Base-by-base conservation (phyloP, 73 alveolate species). In the Symbiodinium natans region DNA sequence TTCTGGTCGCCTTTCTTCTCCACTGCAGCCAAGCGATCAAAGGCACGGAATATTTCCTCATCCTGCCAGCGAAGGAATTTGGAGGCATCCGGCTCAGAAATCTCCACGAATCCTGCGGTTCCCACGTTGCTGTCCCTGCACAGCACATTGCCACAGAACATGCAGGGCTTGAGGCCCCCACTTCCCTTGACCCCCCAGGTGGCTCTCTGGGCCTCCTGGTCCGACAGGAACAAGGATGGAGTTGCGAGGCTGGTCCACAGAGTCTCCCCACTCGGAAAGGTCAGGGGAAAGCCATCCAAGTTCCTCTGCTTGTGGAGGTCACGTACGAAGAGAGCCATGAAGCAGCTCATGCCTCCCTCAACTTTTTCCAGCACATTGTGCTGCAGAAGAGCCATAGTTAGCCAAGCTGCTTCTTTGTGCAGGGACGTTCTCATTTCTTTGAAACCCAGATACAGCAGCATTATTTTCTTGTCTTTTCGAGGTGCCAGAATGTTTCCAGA, bases 151-250 rank as follows among this genome's bases (percentile, higher is more conserved):
- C 29, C 2, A 17, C 93, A 84, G 48, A 84, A 84, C 19, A 17
- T 41, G 29, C 93, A 84, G 2, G 93, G 93, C 80, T 84, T 84
- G 52, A 84, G 77, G 31, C 93, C 93, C 0, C 52, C 8, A 1
- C 80, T 43, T 3, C 93, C 93, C n/a, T 84, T 84, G 31, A 48
- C 46, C 34, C 34, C 42, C 93, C 93, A 84, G 19, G 93, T 84
- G 77, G 43, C 80, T 7, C 93, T 56, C 39, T 84, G 93, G 34
- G 93, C 93, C 17, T 84, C 93, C 25, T 84, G 93, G 33, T 84
- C 93, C 1, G 80, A 29, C 11, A 84, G 10, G 33, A 84, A 84
- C n/a, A n/a, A 17, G 10, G 42, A 36, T 3, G 33, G 11, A n/a
- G 10, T 21, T 31, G 93, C 42, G 46, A 41, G 2, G 75, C 75